These are phyloP conservation scores for Candida saitoana DNA, from an alignment of 805 yeast genomes.

Conservation along the genomic window DNA sequence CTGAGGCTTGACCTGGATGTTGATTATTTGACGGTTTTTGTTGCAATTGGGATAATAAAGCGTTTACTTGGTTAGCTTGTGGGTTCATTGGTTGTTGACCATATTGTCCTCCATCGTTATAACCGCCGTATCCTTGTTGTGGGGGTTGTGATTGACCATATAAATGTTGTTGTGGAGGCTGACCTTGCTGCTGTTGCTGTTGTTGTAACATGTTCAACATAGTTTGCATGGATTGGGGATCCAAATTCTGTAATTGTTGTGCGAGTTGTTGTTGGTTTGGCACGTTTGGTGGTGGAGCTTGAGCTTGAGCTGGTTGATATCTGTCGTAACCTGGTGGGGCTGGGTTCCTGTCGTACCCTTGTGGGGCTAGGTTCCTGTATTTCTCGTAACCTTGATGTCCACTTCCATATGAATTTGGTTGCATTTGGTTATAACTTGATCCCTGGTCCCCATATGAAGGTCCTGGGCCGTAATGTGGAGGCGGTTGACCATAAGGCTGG, in stretches of 20 bases:
- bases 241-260: slow-evolving; percentile 6
- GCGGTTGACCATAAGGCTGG: slow-evolving; percentile 12
- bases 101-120: slow-evolving; percentile 2
- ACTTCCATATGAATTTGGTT: slow-evolving; percentile 8
- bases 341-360: slow-evolving; percentile 1
- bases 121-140: slow-evolving; percentile 10
- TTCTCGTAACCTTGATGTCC: slow-evolving; percentile 7
- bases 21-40: slow-evolving; percentile 7
- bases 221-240: slow-evolving; percentile 24
- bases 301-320: slow-evolving; percentile 5
- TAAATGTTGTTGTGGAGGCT: slow-evolving; percentile 8
- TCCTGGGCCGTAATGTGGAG: slow-evolving; percentile 12
- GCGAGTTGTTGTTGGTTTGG: slow-evolving; percentile 4
- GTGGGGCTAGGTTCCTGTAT: slow-evolving; percentile 6
- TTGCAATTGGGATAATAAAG: slow-evolving; percentile 26
- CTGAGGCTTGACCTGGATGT: slow-evolving; percentile 12
- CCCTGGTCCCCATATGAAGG: slow-evolving; percentile 10
- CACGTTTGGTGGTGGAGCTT: neutral
- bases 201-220: slow-evolving; percentile 27
- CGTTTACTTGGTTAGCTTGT: slow-evolving; percentile 22
- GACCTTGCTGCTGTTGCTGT: slow-evolving; percentile 21
- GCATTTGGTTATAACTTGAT: slow-evolving; percentile 5
- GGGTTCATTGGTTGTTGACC: slow-evolving; percentile 9
- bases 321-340: slow-evolving; percentile 4
- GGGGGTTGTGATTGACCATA: slow-evolving; percentile 8